Conservation (phyloP, 371 early-diverging fungal species). For the Mortierella sp. region DNA sequence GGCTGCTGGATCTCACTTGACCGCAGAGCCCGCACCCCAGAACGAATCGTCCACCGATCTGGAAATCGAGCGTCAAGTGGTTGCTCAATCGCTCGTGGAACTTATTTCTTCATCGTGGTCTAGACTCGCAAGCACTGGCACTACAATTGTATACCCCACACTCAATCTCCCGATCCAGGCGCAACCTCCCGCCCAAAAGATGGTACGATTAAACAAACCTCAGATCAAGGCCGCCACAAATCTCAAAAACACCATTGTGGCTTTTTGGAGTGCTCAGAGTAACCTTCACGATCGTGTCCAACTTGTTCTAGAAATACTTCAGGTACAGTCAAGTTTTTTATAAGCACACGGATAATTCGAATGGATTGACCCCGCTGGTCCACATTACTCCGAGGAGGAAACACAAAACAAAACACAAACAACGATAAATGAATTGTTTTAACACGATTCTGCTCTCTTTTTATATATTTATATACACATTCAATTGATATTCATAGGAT, state of each 20-base stretch:
- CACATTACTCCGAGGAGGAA: constrained; percentile 8
- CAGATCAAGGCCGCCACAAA: constrained; percentile 28
- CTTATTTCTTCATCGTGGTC: constrained; percentile 12
- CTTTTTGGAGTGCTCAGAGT: constrained; percentile 36
- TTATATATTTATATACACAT: not conserved
- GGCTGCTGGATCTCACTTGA: not conserved
- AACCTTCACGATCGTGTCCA: constrained; percentile 45
- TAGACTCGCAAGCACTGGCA: constrained; percentile 9
- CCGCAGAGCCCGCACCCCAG: not conserved
- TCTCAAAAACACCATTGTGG: constrained; percentile 26
- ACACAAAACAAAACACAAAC: not conserved
- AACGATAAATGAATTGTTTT: not conserved
- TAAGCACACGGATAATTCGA: not conserved
- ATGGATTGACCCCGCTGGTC: no score
- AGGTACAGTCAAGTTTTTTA: constrained; percentile 22
- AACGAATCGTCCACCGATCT: constrained; percentile 10
- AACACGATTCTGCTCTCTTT: not conserved
- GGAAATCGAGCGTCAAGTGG: constrained; percentile 6
- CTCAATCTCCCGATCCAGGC: constrained; percentile 3
- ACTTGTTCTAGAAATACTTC: constrained; percentile 35
- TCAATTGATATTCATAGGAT: constrained; percentile 24
- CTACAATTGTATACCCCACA: not conserved
- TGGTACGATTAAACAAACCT: constrained; percentile 24
- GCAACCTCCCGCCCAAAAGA: constrained; percentile 6
- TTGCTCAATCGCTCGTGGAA: constrained; percentile 10